Evolutionary conservation across 192 early-diverging fungal genomes (phyloP), one percentile per base, ranked within the genome.

Genomic region (Dimargaris cristalligena): DNA sequence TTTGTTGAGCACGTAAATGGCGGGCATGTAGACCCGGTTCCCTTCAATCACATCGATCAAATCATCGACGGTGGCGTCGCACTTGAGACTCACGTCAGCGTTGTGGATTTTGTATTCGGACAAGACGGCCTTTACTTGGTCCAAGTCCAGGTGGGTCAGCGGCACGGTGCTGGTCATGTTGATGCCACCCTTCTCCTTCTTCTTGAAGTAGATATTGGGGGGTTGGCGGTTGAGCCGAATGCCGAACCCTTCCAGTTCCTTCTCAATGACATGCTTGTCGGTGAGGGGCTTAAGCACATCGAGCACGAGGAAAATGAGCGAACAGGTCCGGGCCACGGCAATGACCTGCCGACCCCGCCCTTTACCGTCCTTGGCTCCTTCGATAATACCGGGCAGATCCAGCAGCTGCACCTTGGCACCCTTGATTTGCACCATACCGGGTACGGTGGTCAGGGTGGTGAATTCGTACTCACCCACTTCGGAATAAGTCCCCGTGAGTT

Each of bases 391-490:
- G 1, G 92, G 92, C 67, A 98, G 78, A 88, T 98, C 95, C 34
- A 98, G 82, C 69, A 98, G 92, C 77, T 98, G 95, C 71, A 98
- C 81, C 71, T 98, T 96, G 6, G 95, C 95, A 55, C 93, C 95
- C 72, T 95, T 95, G 71, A 95, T 94, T 62, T 92, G 85, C 52
- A 87, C 67, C 25, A 94, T 82, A 67, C 94, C 94, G n/a, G 94
- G 94, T 20, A 98, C 91, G 10, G 93, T 96, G 20, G 94, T 95
- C 50, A 99, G 75, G n/a, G 95, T 99, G 55, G 95, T 99, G 76
- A 99, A 99, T 71, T 99, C 95, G 62, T 95, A 92, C 33, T 86
- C 89, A 64, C 86, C 92, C 28, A 93, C 91, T 77, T 94, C 95
- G 49, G 91, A 94, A 71, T 90, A 85, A 23, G 91, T 94, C 55